These are phyloP conservation scores for Globisporangium radiosum DNA, from an alignment of 352 stramenopile species.

Conservation along the genomic window DNA sequence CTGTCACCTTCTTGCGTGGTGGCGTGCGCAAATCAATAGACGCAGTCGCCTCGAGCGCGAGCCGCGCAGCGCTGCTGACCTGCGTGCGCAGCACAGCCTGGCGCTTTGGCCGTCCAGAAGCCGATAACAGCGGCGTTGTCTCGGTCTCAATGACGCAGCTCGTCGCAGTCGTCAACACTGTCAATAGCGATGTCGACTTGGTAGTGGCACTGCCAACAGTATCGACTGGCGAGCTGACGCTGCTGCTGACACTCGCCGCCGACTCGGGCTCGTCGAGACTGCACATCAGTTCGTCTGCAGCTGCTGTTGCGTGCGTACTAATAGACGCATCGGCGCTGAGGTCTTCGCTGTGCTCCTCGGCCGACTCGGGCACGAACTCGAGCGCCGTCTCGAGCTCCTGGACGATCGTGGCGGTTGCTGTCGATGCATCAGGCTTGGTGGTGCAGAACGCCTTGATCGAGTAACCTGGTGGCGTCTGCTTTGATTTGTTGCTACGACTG, in stretches of 20 bases:
- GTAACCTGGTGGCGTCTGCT: conserved; percentile 22
- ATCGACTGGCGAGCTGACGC: not conserved
- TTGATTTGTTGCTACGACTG: conserved; percentile 20
- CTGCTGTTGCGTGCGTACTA: not conserved
- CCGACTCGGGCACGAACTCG: conserved; percentile 2
- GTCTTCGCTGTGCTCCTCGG: conserved; percentile 4
- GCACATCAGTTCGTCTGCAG: not conserved
- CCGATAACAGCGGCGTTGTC: not conserved
- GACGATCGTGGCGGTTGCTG: not conserved
- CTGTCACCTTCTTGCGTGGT: not conserved
- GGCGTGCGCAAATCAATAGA: conserved; percentile 11
- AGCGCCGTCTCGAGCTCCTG: not conserved
- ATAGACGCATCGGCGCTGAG: not conserved
- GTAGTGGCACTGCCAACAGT: too few species aligned
- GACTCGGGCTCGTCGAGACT: not conserved
- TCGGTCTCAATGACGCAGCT: not conserved
- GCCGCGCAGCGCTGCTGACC: conserved; percentile 8
- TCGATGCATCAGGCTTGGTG: not conserved
- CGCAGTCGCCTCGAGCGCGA: not conserved
- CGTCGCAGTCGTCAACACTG: too few species aligned
- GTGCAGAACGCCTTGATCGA: conserved; percentile 66
- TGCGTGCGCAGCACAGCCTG: conserved; percentile 44
- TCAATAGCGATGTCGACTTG: too few species aligned
- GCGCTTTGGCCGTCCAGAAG: conserved; percentile 38
- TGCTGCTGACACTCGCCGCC: not conserved